Evolutionary conservation across 2,329 filamentous ascomycete species (phyloP), one percentile per base, ranked within the genome.

Genomic region (Endothia cerciana): DNA sequence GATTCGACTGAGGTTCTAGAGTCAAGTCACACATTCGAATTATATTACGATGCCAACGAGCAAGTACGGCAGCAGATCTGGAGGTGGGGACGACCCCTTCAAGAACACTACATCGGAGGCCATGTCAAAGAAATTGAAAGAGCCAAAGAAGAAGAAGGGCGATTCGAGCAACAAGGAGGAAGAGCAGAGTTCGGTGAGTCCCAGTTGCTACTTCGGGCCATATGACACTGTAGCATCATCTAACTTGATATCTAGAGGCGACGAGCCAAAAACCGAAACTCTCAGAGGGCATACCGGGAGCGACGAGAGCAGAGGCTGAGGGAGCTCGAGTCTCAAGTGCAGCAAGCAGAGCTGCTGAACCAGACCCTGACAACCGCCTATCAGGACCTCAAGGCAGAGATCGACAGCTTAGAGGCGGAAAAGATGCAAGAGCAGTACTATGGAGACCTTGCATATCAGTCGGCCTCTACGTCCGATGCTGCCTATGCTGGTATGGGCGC

Each of bases 311-410:
- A 61, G 17, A 45, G 66, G 30, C 64, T 68, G 36, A 36, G 51
- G 22, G 66, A 68, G 25, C 66, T 68, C 22, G 66, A 68, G 43
- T 36, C 25, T 10, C 66, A 68, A 28, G 66, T 68, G 11, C 66
- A 66, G 36, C 63, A 68, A 36, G 66, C 66, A 0, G 66, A 68
- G 57, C 43, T 47, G 47, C 51, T 68, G 45, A 68, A 68, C 60
- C 63, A 68, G 47, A 68, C 63, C 22, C 64, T 68, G 47, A 62
- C 63, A n/a, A n/a, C 66, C n/a, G 66, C 66, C 36, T 68, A 68
- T 36, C 63, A 65, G 56, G 64, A 66, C 28, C 60, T 68, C 1
- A 56, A 45, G 36, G 60, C 66, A 5, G 66, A 68, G 57, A 66
- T 68, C 25, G 66, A 66, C 56, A 28, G 56, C 8, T 38, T 68